Evolutionary conservation across 805 yeast genomes (phyloP), one percentile per base, ranked within the genome.

Genomic region (Millerozyma miso): DNA sequence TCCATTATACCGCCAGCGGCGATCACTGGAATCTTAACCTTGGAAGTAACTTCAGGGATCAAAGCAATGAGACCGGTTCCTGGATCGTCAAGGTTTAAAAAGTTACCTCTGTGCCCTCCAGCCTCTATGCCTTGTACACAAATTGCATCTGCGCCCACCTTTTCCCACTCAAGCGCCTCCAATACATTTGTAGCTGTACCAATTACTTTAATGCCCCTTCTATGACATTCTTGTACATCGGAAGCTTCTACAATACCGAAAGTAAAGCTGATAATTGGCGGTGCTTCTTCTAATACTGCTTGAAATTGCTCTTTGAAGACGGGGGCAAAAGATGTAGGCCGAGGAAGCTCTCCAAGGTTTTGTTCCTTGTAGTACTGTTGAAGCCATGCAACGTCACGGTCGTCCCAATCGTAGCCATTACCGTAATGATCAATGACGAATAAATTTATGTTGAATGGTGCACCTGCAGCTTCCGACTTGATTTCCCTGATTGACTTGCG

Each of bases 51-150:
- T 41, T 52, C 55, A 4, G 43, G 38, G 40, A 63, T 63, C 37
- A 65, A 51, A 4, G 59, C 49, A 32, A 39, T 49, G 37, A 72
- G 55, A 20, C 63, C 59, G 23, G 59, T 60, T 45, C 71, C 77
- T 7, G 45, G 37, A 7, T 33, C 42, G 18, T 58, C 55, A 3
- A 50, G 47, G 6, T 33, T 49, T 15, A 68, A 40, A 40, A 70
- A 74, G 47, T 66, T 72, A 2, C 84, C 84, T 14, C 85, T 59
- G 52, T 80, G 85, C 0, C 85, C 85, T 18, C 85, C 85, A 3
- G 85, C 85, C 49, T 79, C 85, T 54, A 64, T 65, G 0, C 85
- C 85, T 55, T 81, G 86, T 19, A 71, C 64, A 5, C 74, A 62
- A 3, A 80, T 56, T 1, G 76, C 82, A 54, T 78, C 80, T 4